Evolutionary conservation across 495 filamentous ascomycete genomes (phyloP), one percentile per base, ranked within the genome.

Genomic region (Thermothielavioides terrestris): DNA sequence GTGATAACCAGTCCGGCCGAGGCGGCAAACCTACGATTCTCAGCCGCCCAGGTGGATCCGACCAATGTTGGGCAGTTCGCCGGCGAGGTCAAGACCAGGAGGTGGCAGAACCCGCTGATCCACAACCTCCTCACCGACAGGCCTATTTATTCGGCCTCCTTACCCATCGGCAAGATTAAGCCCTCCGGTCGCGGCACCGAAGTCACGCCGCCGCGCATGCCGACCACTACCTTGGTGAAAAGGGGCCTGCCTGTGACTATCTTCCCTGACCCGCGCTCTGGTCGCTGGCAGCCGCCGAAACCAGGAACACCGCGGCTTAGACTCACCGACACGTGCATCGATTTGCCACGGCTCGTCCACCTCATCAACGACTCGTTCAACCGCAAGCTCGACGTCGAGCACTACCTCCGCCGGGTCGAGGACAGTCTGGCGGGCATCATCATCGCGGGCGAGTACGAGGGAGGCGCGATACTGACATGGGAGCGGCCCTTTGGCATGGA

Each of bases 111-210:
- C 60, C 89, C 90, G 1, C 76, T 99, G 10, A 96, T 99, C 46
- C 92, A 97, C 66, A 97, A 94, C 57, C 83, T 97, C 7, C 77
- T 99, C 15, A 99, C 92, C 14, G 90, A 99, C 67, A 91, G 95
- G 61, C 92, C 92, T 1, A 72, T 87, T 18, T 82, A 88, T 51
- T 96, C 90, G 9, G 89, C 92, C 1, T 99, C 92, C 0, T 73
- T 99, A 1, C 92, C 92, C 0, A 67, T 79, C 4, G 76, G 79
- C 40, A 77, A 83, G 18, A 64, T 74, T 25, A 71, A 72, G 17
- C 66, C 66, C 28, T 59, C 10, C 38, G 58, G 22, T 50, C 60
- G 21, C 45, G 27, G 30, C 36, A 21, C 23, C 17, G 37, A 54
- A 4, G 11, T 48, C 37, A 35, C 46, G 1, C 32, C 48, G 1